These are phyloP conservation scores for Candida suzukii DNA, from an alignment of 805 yeast genomes.

Conservation along the genomic window DNA sequence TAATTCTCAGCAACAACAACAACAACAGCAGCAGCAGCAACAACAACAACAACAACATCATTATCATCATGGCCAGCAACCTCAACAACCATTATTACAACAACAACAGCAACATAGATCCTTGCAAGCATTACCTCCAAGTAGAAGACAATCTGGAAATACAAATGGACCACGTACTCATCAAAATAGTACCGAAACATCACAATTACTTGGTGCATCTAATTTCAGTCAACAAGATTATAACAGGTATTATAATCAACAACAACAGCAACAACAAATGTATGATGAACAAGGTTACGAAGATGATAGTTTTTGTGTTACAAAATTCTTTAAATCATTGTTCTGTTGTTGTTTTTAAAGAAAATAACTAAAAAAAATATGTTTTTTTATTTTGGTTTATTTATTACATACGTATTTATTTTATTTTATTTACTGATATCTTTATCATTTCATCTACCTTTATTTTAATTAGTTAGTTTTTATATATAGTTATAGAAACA, in stretches of 20 bases:
- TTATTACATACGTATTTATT: no score
- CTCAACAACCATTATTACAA: conserved; percentile 5
- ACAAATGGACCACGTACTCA: conserved; percentile 20
- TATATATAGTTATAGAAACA: no score
- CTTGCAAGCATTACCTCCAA: conserved; percentile 8
- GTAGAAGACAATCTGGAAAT: conserved; percentile 16
- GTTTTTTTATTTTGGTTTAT: no score
- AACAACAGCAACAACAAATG: conserved; percentile 3
- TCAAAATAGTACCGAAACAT: conserved; percentile 8
- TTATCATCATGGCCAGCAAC: conserved; percentile 8
- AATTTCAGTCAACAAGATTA: neutral
- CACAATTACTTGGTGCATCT: conserved; percentile 8
- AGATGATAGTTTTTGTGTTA: conserved; percentile 2
- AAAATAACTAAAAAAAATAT: no score
- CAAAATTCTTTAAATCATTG: conserved; percentile 5
- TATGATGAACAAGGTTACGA: conserved; percentile 2
- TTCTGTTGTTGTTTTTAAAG: conserved; percentile 9
- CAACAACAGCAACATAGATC: conserved; percentile 12
- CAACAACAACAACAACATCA: conserved; percentile 8
- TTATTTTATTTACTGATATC: no score
- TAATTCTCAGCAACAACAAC: conserved; percentile 13
- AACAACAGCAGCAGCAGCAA: conserved; percentile 9
- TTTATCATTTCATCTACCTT: no score
- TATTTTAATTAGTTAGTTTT: no score
- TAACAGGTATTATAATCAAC: neutral